Evolutionary conservation across 441 rosid genomes (phyloP), one percentile per base, ranked within the genome.

Genomic region (California macrophylla): DNA sequence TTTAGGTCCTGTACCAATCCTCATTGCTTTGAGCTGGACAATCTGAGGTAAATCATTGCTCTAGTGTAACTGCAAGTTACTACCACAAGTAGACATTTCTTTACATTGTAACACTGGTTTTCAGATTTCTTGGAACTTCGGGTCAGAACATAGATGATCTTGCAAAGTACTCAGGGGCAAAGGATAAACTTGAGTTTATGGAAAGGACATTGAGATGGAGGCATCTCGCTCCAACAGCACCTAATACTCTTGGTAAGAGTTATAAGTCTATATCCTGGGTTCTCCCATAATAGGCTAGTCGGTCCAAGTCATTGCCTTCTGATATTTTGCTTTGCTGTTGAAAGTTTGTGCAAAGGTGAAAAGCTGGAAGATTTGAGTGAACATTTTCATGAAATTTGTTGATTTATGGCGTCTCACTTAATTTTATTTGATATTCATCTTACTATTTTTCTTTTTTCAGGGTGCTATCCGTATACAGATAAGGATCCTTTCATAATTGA

Each of bases 101-200:
- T 26, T 60, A 69, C 68, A 66, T 20, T 30, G 56, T 63, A 18
- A 32, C 66, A 63, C 18, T 69, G 29, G 61, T 69, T 77, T 78
- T 29, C 75, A 94, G 98, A 77, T 90, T 94, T 83, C 97, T 94
- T 71, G 97, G 99, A 82, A 94, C 99, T 30, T 94, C 99, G 20
- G 99, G 99, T 76, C 98, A 94, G 80, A 94, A 92, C 66, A 85
- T 94, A 32, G 90, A 89, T 72, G 99, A 92, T 82, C 92, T 94
- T 69, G 80, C 80, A 56, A 92, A 92, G 83, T 92, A 92, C 77
- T 90, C 98, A 3, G 90, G 87, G 76, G 99, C 90, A 56, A 73
- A 83, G 40, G 82, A 89, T 80, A 82, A 71, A 73, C 89, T 94
- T 76, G 97, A 94, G 36, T 90, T 89, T 74, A 84, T 94, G 70